Conservation (phyloP, 2,329 filamentous ascomycete genomes). For the Calonectria hawksworthii region DNA sequence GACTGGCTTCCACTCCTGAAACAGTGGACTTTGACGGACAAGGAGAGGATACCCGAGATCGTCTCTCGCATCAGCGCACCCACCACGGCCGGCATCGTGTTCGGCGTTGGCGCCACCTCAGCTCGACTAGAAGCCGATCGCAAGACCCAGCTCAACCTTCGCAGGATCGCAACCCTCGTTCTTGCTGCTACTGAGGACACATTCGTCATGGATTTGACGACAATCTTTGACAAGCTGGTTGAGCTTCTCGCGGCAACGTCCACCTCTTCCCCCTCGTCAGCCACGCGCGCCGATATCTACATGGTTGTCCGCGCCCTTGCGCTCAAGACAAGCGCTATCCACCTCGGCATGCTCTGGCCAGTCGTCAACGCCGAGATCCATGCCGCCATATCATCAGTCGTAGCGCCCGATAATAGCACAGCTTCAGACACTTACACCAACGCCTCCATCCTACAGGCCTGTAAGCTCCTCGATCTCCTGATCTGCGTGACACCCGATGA, state of each 20-base stretch:
- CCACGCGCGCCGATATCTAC: constrained; percentile 89
- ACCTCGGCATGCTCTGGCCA: constrained; percentile 90
- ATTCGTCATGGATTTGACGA: constrained; percentile 81
- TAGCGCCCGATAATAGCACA: constrained; percentile 74
- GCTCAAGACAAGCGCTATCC: constrained; percentile 82
- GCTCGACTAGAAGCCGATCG: constrained; percentile 95
- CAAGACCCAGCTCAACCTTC: constrained; percentile 90
- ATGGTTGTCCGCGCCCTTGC: constrained; percentile 87
- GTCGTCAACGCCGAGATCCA: constrained; percentile 90
- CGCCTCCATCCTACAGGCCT: constrained; percentile 85
- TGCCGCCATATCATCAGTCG: constrained; percentile 80
- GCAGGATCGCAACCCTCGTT: constrained; percentile 84
- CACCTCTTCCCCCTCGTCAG: constrained; percentile 92
- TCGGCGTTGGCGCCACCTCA: constrained; percentile 96
- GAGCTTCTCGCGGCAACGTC: constrained; percentile 88
- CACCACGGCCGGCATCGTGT: constrained; percentile 95
- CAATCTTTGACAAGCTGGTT: constrained; percentile 85
- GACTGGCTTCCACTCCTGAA: constrained; percentile 88
- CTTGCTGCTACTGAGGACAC: constrained; percentile 83
- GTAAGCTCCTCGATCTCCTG: constrained; percentile 92
- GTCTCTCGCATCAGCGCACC: constrained; percentile 84
- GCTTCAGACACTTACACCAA: constrained; percentile 82
- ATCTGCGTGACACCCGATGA: constrained; percentile 91
- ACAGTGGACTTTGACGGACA: constrained; percentile 89
- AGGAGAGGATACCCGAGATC: constrained; percentile 88